Evolutionary conservation across 495 filamentous ascomycete genomes (phyloP), one percentile per base, ranked within the genome.

Genomic region (Trichoderma virens): DNA sequence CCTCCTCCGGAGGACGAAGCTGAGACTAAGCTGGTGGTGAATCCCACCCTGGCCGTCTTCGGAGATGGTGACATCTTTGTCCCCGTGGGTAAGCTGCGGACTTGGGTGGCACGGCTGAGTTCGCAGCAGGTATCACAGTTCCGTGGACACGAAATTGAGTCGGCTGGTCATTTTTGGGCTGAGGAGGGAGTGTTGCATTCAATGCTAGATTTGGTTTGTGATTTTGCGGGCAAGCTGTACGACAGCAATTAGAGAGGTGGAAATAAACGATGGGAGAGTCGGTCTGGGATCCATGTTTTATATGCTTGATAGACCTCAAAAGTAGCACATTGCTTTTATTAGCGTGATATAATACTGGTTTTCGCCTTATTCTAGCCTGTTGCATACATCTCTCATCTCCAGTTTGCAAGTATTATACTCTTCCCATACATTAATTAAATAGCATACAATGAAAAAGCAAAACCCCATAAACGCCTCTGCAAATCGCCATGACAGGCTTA

Each of bases 131-230:
- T 68, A 30, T 76, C 74, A 38, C 72, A 66, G 60, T 88, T 88
- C 64, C 71, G 72, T 6, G 78, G 74, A 63, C 76, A 80, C 32
- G 85, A 90, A 69, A 80, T 96, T 54, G 72, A 75, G 23, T 83
- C 83, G 5, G 92, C 88, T 9, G 90, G 89, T 3, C 92, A 97
- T 75, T 96, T 96, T 69, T 97, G 92, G 91, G 71, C 78, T 27
- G 89, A 93, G 68, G 70, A 80, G 5, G 86, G 84, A 5, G 86
- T 82, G n/a, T 76, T 83, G 68, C 66, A 70, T 43, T 75, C 80
- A 65, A 76, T 93, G 34, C 32, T 43, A 13, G 61, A 45, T 6
- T 16, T 43, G 20, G 25, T 62, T 27, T 38, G 27, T 45, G 35
- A 47, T 47, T 62, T 62, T 41, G 35, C 38, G 8, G n/a, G 20